phyloP scores from a whole-genome alignment of 805 yeast species.

The Lipomyces yamanashiensis region DNA sequence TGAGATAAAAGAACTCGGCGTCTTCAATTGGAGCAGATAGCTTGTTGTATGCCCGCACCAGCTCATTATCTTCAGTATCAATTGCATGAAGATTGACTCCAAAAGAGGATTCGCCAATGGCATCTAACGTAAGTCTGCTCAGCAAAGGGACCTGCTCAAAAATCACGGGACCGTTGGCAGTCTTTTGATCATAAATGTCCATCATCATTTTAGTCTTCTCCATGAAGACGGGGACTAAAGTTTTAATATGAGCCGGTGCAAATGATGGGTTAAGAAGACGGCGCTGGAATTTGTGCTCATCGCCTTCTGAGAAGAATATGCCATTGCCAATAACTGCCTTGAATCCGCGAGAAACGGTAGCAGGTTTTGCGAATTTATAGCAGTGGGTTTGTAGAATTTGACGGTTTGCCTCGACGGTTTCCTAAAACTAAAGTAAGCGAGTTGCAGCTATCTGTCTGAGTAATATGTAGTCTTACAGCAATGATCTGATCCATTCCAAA shows the following conservation, averaged over 20 bases:
- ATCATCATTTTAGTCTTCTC: constrained; percentile 7
- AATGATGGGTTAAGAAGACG: constrained; percentile 26
- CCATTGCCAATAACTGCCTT: constrained; percentile 30
- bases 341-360: constrained; percentile 23
- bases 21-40: constrained; percentile 25
- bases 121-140: constrained; percentile 28
- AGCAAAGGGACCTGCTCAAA: constrained; percentile 10
- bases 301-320: constrained; percentile 31
- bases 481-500: constrained; percentile 25
- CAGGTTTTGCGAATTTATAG: constrained; percentile 33
- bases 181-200: constrained; percentile 12
- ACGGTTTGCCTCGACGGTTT: constrained; percentile 23
- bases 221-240: constrained; percentile 27
- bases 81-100: constrained; percentile 31
- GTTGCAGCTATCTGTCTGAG: background rate
- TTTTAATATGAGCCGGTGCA: constrained; percentile 22
- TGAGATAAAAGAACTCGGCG: constrained; percentile 13
- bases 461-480: background rate
- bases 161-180: constrained; percentile 15
- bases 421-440: background rate
- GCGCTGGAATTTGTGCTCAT: constrained; percentile 34
- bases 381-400: constrained; percentile 25
- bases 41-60: constrained; percentile 23
- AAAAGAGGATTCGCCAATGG: constrained; percentile 30
- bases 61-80: constrained; percentile 23